phyloP scores from a whole-genome alignment of 805 yeast genomes.

The Saturnispora saitoi region DNA sequence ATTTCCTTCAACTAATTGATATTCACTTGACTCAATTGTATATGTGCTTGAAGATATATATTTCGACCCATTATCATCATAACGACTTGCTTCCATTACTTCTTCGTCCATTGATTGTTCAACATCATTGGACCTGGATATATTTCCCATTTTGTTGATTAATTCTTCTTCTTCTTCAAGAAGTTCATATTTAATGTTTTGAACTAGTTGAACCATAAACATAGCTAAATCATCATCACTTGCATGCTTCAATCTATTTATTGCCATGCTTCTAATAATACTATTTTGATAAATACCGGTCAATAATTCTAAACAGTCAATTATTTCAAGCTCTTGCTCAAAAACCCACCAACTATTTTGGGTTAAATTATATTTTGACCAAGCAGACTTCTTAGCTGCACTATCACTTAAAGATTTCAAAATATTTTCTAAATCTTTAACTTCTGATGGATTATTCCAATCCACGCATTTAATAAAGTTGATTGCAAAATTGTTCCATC shows the following conservation, averaged over 20 bases:
- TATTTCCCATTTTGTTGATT: conserved; percentile 1
- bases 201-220: conserved; percentile 82
- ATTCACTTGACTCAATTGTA: conserved; percentile 28
- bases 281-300: conserved; percentile 70
- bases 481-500: conserved; percentile 30
- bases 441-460: conserved; percentile 80
- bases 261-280: conserved; percentile 79
- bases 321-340: conserved; percentile 27
- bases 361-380: not conserved
- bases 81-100: conserved; percentile 12
- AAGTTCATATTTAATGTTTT: conserved; percentile 76
- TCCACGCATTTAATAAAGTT: conserved; percentile 82
- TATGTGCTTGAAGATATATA: conserved; percentile 8
- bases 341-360: conserved; percentile 21
- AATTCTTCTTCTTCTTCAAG: conserved; percentile 16
- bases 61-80: conserved; percentile 4
- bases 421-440: conserved; percentile 55
- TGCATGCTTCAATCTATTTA: conserved; percentile 70
- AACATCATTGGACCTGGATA: conserved; percentile 5
- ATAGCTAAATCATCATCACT: conserved; percentile 71
- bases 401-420: conserved; percentile 23
- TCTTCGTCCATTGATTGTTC: conserved; percentile 9
- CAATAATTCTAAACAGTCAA: conserved; percentile 57
- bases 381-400: conserved; percentile 3
- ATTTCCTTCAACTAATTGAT: conserved; percentile 23